Evolutionary conservation across 1,284 basidiomycete species (phyloP).

Genomic region (Leccinum proliferum): DNA sequence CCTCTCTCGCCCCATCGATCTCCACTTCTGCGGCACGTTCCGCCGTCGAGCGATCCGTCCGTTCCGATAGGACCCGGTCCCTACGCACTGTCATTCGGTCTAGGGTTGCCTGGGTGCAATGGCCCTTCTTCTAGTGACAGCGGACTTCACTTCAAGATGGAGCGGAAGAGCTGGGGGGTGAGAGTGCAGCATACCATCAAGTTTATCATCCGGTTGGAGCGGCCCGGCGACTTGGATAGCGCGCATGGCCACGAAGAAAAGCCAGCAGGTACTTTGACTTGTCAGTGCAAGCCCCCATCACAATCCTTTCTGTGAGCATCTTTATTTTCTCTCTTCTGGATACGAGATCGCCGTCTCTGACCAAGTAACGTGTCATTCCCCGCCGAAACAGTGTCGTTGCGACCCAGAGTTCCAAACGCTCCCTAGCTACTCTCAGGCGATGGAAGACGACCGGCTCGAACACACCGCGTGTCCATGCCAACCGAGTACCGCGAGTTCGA

Average conservation of each 20-base stretch:
- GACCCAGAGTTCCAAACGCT: constrained; percentile 73
- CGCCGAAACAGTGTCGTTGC: constrained; percentile 64
- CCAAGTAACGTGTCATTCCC: background rate
- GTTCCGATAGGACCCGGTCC: constrained; percentile 65
- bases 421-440: constrained; percentile 57
- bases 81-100: constrained; percentile 52
- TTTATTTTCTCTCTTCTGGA: background rate
- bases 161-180: constrained; percentile 78
- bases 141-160: constrained; percentile 72
- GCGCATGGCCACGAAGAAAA: constrained; percentile 55
- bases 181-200: constrained; percentile 78
- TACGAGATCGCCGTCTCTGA: background rate
- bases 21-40: constrained; percentile 17
- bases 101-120: constrained; percentile 55
- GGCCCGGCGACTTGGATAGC: constrained; percentile 25
- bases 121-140: constrained; percentile 3
- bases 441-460: constrained; percentile 30
- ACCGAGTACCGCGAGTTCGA: background rate
- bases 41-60: constrained; percentile 35
- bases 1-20: constrained; percentile 27
- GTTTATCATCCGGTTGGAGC: constrained; percentile 80
- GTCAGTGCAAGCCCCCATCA: constrained; percentile 80
- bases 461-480: constrained; percentile 43
- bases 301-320: constrained; percentile 64
- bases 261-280: constrained; percentile 84